Evolutionary conservation across 2,329 filamentous ascomycete species (phyloP), one percentile per base, ranked within the genome.

Genomic region (Monosporascus sp.): DNA sequence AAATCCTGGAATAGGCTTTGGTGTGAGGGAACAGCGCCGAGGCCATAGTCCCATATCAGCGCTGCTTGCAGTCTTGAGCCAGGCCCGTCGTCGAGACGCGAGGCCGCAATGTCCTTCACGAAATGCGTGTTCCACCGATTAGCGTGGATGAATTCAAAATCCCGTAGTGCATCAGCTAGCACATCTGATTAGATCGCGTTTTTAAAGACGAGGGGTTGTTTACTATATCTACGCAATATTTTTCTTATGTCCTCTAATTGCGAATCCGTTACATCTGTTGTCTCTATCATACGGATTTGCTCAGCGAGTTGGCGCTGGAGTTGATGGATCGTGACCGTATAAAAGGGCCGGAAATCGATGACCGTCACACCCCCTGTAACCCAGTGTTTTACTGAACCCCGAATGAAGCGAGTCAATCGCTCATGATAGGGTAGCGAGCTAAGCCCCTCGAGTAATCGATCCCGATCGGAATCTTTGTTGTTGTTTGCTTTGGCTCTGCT

Each of bases 61-160:
- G 55, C 55, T 37, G 22, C 52, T 11, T 50, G 52, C 24, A 53
- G 52, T 41, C 44, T 51, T 20, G 51, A 55, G 14, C 48, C 51
- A 45, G 50, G 48, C 26, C 51, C 54, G 49, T 55, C 27, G 35
- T 55, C 54, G 19, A 55, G 26, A 16, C 54, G 51, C 41, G 51
- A 55, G 16, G 54, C 54, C 40, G 54, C 48, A 27, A 55, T 55
- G 20, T 53, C 48, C 46, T 53, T 53, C 31, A 55, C 54, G 43
- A 55, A 55, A 14, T 55, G 19, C 5, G 54, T 55, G 38, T 53
- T 51, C 54, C 54, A 53, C 16, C 54, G 48, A 40, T 55, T 55
- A 14, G 54, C 52, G 22, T 55, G 51, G 14, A 55, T 53, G 19
- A 55, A 55, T 41, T 55, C 54, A 41, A 53, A 55, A n/a, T 53